Conservation (phyloP, 495 filamentous ascomycete genomes). For the Penicillium verhagenii region DNA sequence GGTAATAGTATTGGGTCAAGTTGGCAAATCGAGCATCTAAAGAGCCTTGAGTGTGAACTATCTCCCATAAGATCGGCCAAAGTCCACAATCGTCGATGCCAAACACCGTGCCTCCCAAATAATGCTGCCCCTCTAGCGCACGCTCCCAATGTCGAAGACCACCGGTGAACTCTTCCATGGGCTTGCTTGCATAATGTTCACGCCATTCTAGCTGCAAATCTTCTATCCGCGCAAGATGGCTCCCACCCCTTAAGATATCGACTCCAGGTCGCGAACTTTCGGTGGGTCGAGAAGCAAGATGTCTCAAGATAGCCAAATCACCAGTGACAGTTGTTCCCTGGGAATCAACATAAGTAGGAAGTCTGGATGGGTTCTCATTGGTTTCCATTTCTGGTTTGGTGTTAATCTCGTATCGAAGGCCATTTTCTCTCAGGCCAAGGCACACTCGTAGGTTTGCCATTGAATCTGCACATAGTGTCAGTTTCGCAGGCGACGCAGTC, state of each 20-base stretch:
- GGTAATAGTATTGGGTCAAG: constrained; percentile 54
- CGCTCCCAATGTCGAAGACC: constrained; percentile 50
- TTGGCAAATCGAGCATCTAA: constrained; percentile 36
- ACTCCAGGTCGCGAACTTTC: constrained; percentile 31
- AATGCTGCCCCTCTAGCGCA: constrained; percentile 44
- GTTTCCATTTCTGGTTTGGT: background rate
- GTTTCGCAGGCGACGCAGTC: constrained; percentile 42
- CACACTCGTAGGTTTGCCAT: constrained; percentile 59
- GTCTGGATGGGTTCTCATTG: background rate
- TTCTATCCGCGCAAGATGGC: constrained; percentile 31
- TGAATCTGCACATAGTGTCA: constrained; percentile 52
- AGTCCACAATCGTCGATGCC: constrained; percentile 68
- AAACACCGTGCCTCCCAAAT: constrained; percentile 55
- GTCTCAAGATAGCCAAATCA: constrained; percentile 33
- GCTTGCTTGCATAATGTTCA: constrained; percentile 9
- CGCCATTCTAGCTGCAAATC: constrained; percentile 35
- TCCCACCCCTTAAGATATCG: constrained; percentile 33
- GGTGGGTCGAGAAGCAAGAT: constrained; percentile 25
- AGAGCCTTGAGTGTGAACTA: constrained; percentile 37
- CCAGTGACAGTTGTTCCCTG: constrained; percentile 32
- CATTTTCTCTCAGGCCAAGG: constrained; percentile 58
- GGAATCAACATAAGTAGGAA: constrained; percentile 28
- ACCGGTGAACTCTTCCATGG: constrained; percentile 16
- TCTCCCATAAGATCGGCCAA: constrained; percentile 67
- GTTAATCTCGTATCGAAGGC: constrained; percentile 49